phyloP scores from a whole-genome alignment of 176 grass and related monocot genomes.

The Microstegium vimineum region DNA sequence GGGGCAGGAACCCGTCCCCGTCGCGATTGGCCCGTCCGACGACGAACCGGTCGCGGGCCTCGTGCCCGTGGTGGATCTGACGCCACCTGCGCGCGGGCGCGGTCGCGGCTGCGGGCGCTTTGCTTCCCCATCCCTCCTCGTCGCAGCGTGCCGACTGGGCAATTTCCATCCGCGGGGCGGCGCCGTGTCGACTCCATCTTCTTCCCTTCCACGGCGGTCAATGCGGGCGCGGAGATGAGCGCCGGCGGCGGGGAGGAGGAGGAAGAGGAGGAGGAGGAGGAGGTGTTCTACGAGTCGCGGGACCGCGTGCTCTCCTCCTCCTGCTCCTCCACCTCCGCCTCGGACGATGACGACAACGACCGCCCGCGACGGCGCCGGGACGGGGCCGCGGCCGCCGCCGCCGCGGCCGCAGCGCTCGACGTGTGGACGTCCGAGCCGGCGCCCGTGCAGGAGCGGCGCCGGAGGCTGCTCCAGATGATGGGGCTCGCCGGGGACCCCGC shows the following conservation, averaged over 20 bases:
- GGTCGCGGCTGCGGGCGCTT: neutral
- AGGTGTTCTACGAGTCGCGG: constrained; percentile 79
- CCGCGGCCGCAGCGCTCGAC: constrained; percentile 34
- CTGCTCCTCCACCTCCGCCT: constrained; percentile 84
- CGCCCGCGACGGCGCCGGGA: constrained; percentile 21
- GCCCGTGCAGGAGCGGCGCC: constrained; percentile 78
- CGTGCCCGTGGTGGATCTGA: constrained; percentile 35
- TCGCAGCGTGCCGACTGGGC: neutral
- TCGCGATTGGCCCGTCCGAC: constrained; percentile 45
- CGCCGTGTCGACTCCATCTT: constrained; percentile 3
- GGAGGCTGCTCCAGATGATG: constrained; percentile 58
- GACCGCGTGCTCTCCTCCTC: constrained; percentile 92
- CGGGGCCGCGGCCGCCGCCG: neutral
- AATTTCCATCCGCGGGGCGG: constrained; percentile 17
- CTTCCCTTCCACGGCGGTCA: constrained; percentile 24
- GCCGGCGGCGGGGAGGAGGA: constrained; percentile 40
- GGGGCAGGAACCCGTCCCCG: constrained; percentile 24
- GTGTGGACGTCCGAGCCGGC: constrained; percentile 71
- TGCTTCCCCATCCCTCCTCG: neutral
- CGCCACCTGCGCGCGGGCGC: neutral
- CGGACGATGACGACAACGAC: constrained; percentile 62
- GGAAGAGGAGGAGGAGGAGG: constrained; percentile 44
- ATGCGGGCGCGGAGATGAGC: constrained; percentile 73
- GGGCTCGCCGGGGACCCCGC: constrained; percentile 53
- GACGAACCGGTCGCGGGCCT: constrained; percentile 26